These are phyloP conservation scores for Fusarium sp. DNA, from an alignment of 2,329 filamentous ascomycete species.

Conservation along the genomic window DNA sequence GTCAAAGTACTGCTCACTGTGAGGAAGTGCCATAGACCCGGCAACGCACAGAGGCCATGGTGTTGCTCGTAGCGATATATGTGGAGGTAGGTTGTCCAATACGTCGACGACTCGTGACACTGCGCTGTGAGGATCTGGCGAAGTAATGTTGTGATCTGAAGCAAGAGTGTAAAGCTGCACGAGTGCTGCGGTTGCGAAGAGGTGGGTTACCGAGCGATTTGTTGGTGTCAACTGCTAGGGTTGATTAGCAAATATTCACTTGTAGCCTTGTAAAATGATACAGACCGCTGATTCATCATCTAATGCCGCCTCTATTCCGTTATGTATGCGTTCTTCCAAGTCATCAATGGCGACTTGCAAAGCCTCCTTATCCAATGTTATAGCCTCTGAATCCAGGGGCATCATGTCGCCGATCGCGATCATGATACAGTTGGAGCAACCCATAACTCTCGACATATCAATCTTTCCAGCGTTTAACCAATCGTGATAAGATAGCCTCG, in stretches of 20 bases:
- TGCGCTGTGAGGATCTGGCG: not conserved
- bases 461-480: conserved; percentile 17
- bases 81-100: conserved; percentile 1
- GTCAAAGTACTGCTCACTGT: conserved; percentile 27
- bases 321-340: not conserved
- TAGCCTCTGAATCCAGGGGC: not conserved
- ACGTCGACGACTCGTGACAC: conserved; percentile 18
- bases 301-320: not conserved
- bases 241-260: not conserved
- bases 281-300: not conserved
- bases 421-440: conserved; percentile 34
- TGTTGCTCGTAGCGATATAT: conserved; percentile 17
- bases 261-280: accelerated
- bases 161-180: conserved; percentile 20
- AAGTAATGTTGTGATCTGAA: not conserved
- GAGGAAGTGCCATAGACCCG: conserved; percentile 18
- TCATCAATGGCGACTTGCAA: not conserved
- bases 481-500: conserved; percentile 6
- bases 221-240: not conserved
- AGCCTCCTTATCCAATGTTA: accelerated
- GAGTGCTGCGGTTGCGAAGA: conserved; percentile 26
- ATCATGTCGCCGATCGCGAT: conserved; percentile 27
- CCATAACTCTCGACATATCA: conserved; percentile 34
- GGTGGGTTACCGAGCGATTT: not conserved
- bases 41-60: conserved; percentile 32